These are phyloP conservation scores for Isatis tinctoria DNA, from an alignment of 345 rosid genomes.

Conservation along the genomic window DNA sequence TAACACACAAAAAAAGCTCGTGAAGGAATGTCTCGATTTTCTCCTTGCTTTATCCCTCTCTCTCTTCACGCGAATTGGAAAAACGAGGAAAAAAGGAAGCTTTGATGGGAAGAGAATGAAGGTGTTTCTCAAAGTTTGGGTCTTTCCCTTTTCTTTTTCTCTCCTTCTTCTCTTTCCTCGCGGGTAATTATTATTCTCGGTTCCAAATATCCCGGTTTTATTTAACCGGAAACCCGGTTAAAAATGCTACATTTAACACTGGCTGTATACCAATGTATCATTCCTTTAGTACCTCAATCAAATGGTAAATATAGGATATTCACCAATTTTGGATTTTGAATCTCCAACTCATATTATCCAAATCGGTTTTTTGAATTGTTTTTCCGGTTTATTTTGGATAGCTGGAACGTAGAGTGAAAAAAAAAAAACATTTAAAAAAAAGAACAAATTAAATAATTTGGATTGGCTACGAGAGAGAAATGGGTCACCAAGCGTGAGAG, in stretches of 20 bases:
- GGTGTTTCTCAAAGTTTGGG: slow-evolving; percentile 32
- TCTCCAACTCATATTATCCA: background rate
- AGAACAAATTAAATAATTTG: background rate
- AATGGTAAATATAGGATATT: background rate
- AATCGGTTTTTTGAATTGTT: background rate
- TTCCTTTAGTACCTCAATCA: background rate
- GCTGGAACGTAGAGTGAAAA: background rate
- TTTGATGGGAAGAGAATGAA: slow-evolving; percentile 25
- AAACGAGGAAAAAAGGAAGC: slow-evolving; percentile 21
- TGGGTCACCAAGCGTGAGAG: slow-evolving; percentile 31
- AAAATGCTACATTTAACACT: background rate
- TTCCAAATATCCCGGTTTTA: slow-evolving; percentile 1
- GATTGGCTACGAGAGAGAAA: slow-evolving; percentile 29
- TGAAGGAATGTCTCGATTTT: background rate
- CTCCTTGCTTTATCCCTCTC: background rate
- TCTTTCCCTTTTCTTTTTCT: slow-evolving; percentile 22
- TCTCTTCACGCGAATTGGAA: slow-evolving; percentile 21
- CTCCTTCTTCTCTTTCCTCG: slow-evolving; percentile 18
- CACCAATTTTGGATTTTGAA: background rate
- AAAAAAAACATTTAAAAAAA: no score
- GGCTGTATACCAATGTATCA: background rate
- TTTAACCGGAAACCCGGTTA: background rate
- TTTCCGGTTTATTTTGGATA: slow-evolving; percentile 18
- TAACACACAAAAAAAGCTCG: slow-evolving; percentile 20
- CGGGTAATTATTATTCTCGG: slow-evolving; percentile 12